A percentile compares a stretch with the other conserved stretches of the same genome.
Evolutionary conservation across 202 grass and related monocot genomes (phyloP).

Genomic region (Schoenoplectus triqueter): DNA sequence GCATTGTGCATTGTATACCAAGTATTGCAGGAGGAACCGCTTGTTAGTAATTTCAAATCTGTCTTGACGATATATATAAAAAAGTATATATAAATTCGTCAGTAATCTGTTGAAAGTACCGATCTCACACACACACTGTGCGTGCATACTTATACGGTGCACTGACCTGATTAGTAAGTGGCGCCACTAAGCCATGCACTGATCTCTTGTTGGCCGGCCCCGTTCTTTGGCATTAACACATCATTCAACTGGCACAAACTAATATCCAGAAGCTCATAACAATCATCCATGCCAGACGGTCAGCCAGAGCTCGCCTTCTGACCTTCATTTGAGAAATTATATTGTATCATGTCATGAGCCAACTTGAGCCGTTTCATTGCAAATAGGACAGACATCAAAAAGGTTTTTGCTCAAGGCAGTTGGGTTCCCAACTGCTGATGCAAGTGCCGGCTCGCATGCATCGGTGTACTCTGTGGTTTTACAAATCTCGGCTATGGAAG

Average conservation of each 20-base stretch:
- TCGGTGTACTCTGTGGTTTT: conserved; percentile 53
- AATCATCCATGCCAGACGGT: conserved; percentile 53
- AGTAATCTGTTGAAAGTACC: no score
- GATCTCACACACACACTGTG: no score
- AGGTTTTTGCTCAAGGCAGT: conserved; percentile 27
- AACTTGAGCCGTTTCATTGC: conserved; percentile 53
- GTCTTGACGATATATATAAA: no score
- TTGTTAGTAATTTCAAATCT: no score
- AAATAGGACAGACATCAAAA: conserved; percentile 68
- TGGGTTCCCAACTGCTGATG: conserved; percentile 39
- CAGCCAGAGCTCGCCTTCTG: neutral
- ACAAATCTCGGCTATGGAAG: conserved; percentile 43
- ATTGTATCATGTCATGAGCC: conserved; percentile 55
- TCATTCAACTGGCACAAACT: conserved; percentile 60
- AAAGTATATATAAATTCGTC: no score
- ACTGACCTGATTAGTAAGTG: conserved; percentile 74
- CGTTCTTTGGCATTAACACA: conserved; percentile 33
- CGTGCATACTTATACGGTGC: neutral
- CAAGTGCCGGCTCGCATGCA: conserved; percentile 57
- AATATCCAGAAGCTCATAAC: conserved; percentile 72
- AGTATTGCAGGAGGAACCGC: no score
- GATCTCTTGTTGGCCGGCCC: conserved; percentile 42
- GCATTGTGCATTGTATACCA: no score
- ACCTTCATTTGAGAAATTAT: conserved; percentile 45
- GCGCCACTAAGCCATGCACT: conserved; percentile 79